Evolutionary conservation across 2,329 filamentous ascomycete genomes (phyloP).

Genomic region (Neonectria magnoliae): DNA sequence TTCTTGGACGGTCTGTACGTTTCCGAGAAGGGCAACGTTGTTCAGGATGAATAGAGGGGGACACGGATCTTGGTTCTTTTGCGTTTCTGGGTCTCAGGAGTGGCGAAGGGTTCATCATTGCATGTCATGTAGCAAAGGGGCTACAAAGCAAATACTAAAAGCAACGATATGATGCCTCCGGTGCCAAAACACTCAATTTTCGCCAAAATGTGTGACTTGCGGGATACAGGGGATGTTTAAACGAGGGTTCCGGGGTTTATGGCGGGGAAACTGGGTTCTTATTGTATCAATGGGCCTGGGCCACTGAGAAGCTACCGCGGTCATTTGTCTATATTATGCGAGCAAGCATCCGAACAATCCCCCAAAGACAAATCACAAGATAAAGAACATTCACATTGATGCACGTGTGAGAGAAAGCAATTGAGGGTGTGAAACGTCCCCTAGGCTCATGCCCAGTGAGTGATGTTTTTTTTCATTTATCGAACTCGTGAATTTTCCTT

Average conservation of each 20-base stretch:
- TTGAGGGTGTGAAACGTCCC: constrained; percentile 26
- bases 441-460: constrained; percentile 27
- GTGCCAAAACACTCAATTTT: constrained; percentile 35
- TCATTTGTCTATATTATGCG: constrained; percentile 22
- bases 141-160: constrained; percentile 55
- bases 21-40: constrained; percentile 97
- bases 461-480: constrained; percentile 34
- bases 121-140: constrained; percentile 67
- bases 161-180: constrained; percentile 49
- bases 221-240: constrained; percentile 32
- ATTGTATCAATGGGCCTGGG: constrained; percentile 27
- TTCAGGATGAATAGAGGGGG: constrained; percentile 73
- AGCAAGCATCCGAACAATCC: not conserved
- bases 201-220: constrained; percentile 20
- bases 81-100: constrained; percentile 71
- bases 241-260: constrained; percentile 32
- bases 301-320: constrained; percentile 21
- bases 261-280: constrained; percentile 31
- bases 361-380: not conserved
- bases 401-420: not conserved
- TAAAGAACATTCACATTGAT: not conserved
- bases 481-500: constrained; percentile 37
- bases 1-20: constrained; percentile 99
- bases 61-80: constrained; percentile 61
- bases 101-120: constrained; percentile 70